Base-by-base conservation (phyloP, 495 filamentous ascomycete species). In the Tirmania nivea region DNA sequence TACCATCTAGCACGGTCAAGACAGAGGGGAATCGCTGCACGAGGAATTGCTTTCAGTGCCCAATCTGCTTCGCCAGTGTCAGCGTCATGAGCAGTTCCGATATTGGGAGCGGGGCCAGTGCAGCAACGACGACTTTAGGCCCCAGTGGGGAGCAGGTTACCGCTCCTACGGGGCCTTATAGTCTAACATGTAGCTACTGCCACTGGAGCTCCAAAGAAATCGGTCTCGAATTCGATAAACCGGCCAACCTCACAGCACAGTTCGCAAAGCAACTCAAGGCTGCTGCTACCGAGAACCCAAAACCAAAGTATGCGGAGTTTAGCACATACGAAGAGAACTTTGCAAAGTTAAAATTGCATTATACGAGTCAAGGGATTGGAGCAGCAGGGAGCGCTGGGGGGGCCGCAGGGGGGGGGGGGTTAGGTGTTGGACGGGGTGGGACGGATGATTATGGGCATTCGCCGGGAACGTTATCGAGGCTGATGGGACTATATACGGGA, bases 11-110 rank as follows among this genome's bases (percentile, higher is more conserved):
- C 61, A 83, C 81, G 65, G 76, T 96, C 34, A 86, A 85, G 69
- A 82, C 76, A 58, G 92, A 97, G 61, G 88, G 87, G 11, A 93
- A 93, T 65, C 77, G 90, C 64, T 97, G 90, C 63, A 84, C 85
- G 16, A 76, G 90, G 56, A 94, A 85, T 62, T 97, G 90, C 67
- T 95, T 88, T 71, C 83, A 88, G 63, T 97, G 90, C 59, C 92
- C 90, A 1, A 69, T 82, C 54, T 97, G 90, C 65, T 79, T 80
- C n/a, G 76, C 85, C 1, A 82, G 84, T 19, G 72, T 94, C 10
- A 70, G 78, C 19, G 80, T 92, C 45, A 82, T 73, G 52, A 19
- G 14, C 39, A 19, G 2, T 14, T 14, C 39, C 17, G 39, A 45
- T 14, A 4, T 14, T 1, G 12, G 14, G 14, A 45, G 3, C 14